Evolutionary conservation across 78 protist genomes (phyloP).

Genomic region (Mantamonas sphyraenae): DNA sequence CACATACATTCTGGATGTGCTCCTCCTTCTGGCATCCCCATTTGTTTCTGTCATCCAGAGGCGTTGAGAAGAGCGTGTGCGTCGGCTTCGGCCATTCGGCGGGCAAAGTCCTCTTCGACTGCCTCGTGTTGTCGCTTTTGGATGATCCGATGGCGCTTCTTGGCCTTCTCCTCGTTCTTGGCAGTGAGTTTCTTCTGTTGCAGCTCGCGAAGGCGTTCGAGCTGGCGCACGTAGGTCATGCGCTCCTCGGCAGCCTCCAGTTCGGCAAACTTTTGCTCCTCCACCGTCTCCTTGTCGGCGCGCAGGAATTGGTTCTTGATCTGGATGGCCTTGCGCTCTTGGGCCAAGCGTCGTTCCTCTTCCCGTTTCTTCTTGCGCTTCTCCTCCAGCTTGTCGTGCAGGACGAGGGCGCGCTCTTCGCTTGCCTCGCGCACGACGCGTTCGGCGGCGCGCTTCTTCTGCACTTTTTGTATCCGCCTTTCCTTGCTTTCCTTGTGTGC

Average conservation of each 20-base stretch:
- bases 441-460: not conserved
- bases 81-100: no score
- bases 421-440: not conserved
- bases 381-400: not conserved
- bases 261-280: not conserved
- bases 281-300: constrained; percentile 4
- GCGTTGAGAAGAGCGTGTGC: no score
- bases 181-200: no score
- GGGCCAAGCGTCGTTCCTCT: not conserved
- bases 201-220: no score
- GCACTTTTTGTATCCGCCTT: not conserved
- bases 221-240: not conserved
- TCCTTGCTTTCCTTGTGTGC: not conserved
- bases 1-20: no score
- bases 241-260: not conserved
- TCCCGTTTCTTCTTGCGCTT: not conserved
- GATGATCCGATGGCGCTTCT: no score
- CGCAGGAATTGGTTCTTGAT: constrained; percentile 6
- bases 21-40: no score
- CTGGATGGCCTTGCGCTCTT: not conserved
- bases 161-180: no score
- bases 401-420: no score
- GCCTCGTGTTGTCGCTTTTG: no score
- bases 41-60: no score
- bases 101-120: no score